phyloP scores from a whole-genome alignment of 306 rosid genomes.

The Canavalia gladiata region DNA sequence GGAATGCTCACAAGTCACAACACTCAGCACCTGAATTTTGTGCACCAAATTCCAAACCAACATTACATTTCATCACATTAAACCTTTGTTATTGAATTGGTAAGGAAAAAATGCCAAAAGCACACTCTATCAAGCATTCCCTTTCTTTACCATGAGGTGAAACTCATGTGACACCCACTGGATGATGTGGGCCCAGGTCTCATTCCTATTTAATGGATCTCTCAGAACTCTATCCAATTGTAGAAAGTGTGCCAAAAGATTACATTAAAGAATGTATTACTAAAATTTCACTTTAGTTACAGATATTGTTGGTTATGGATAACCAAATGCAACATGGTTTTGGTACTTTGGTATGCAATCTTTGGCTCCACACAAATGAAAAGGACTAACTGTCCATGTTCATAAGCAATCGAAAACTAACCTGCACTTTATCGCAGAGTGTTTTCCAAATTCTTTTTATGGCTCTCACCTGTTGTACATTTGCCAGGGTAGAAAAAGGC shows the following conservation, averaged over 20 bases:
- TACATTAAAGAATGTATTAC: neutral
- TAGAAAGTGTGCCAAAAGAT: neutral
- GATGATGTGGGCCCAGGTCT: neutral
- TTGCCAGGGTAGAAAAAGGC: slow-evolving; percentile 33
- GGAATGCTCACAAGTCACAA: slow-evolving; percentile 3
- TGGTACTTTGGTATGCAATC: slow-evolving; percentile 6
- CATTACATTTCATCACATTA: neutral
- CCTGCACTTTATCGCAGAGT: slow-evolving; percentile 59
- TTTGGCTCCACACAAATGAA: neutral
- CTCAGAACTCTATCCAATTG: neutral
- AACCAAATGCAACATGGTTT: slow-evolving; percentile 13
- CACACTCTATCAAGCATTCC: neutral
- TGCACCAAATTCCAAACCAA: slow-evolving; percentile 21
- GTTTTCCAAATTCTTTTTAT: slow-evolving; percentile 53
- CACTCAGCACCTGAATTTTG: neutral
- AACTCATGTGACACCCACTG: neutral
- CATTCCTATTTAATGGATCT: neutral
- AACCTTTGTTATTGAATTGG: slow-evolving; percentile 21
- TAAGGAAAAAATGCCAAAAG: neutral
- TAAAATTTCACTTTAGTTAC: neutral
- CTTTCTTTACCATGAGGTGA: neutral
- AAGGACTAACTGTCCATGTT: neutral
- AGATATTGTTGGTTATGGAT: neutral
- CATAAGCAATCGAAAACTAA: slow-evolving; percentile 41
- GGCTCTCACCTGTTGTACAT: slow-evolving; percentile 57